Base-by-base conservation (phyloP, 2,329 filamentous ascomycete species). In the Mycosphaerelloides madeirae region DNA sequence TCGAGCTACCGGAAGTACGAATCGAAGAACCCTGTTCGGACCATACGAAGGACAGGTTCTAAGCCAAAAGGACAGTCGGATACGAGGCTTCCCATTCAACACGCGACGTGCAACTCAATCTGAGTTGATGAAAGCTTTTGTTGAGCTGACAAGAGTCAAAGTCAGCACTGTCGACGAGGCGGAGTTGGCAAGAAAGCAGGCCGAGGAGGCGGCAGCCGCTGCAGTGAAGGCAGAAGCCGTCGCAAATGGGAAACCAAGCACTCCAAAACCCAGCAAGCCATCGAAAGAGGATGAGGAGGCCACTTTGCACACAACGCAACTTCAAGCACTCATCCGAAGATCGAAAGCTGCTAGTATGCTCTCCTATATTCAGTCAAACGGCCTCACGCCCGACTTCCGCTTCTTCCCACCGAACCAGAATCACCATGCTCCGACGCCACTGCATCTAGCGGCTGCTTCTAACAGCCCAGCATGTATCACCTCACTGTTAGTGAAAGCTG, bases 71-170 rank as follows among this genome's bases (percentile, higher is more conserved):
- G 93, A 98, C 60, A 73, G 82, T 1, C 77, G 93, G 29, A 76
- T 95, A 58, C 78, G 93, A 44, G 84, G 87, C 0, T 96, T 98
- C 52, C 93, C 93, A 0, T 98, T 98, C 65, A 95, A 79, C 64
- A 98, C 93, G 7, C 79, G 89, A 11, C 77, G 93, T 45, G 88
- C 93, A 1, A 98, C 93, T 0, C 90, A 97, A 61, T 87, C 85
- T 37, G 93, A 98, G 66, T 80, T 98, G 0, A 93, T 97, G 85
- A 81, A 91, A 31, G 85, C 85, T 1, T 98, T 96, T 59, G 85
- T 95, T 50, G 93, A 98, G 69, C 76, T 98, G 25, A 98, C 93
- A 0, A 77, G 93, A 13, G 77, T 96, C 13, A 96, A 98, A 66
- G 77, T 95, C 36, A 81, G 80, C 38, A 84, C 86, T 50, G 78